Evolutionary conservation across 371 early-diverging fungal genomes (phyloP), one percentile per base, ranked within the genome.

Genomic region (Lichtheimia corymbifera): DNA sequence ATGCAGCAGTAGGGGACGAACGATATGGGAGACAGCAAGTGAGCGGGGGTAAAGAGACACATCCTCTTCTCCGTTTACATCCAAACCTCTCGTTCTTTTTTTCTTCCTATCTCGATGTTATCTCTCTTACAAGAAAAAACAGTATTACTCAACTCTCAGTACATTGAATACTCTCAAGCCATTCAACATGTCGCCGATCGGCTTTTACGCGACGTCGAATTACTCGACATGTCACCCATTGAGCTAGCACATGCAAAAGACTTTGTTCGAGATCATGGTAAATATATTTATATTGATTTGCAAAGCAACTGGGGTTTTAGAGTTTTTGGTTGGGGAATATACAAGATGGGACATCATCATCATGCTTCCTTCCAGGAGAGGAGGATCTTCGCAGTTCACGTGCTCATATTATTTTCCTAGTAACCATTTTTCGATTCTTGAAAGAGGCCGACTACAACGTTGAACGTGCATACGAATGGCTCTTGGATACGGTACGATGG

Each of bases 401-500:
- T 35, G 35, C 35, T 35, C 11, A 9, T 11, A 35, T 35, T 6
- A 35, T 35, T 6, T 35, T 11, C 35, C 35, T 61, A 71, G 72
- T 72, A n/a, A 72, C 65, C 11, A 13, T 68, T 4, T 72, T 72
- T 59, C 66, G 73, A 28, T 72, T 59, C 44, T 50, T 72, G 5
- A 52, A 53, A 4, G 56, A 63, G 1, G 47, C 44, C 44, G 53
- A 58, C 1, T 72, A 59, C 59, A 59, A 59, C 24, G 55, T 58
- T 45, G 47, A 63, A 1, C 53, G 28, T 25, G 61, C 68, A 4
- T 57, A 61, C 6, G 52, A 59, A 43, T 41, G 70, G 45, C 24
- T 78, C 17, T 18, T 76, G 44, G 74, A 74, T 43, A 78, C 79
- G n/a, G 68, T 81, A 20, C 63, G 59, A 50, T 81, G 82, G 82